Evolutionary conservation across 2,329 filamentous ascomycete species (phyloP), one percentile per base, ranked within the genome.

Genomic region (Scedosporium apiospermum): DNA sequence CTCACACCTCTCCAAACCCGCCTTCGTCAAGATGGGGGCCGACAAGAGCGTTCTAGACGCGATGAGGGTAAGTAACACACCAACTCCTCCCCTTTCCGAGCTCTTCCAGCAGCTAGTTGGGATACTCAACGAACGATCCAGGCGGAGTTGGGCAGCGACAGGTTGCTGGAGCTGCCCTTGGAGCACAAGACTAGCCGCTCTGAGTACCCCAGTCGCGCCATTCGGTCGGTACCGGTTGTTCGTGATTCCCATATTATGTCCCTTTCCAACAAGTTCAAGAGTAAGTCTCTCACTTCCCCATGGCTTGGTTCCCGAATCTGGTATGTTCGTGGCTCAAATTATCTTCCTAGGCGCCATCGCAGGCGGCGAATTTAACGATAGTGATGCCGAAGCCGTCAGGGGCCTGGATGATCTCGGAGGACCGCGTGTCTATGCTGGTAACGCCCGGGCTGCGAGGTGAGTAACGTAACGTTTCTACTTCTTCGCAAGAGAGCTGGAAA

Each of bases 21-120:
- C 23, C 16, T 23, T 27, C 21, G 23, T 26, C 18, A 55, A 10
- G 72, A 77, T 9, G 78, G 78, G 86, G 18, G 82, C 82, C 71
- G 87, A 89, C 72, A 85, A 84, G 57, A 18, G 46, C 9, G 76
- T 77, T n/a, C 72, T 62, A 10, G 61, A 53, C 16, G 61, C 61
- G 44, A 62, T 62, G 61, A 42, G 26, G 38, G 61, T 62, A 62
- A 62, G 61, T 55, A 46, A 23, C 6, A 23, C 21, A 23, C 18
- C 49, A 14, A 38, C 34, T 12, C 34, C 34, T 14, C 10, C 34
- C 30, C 34, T 38, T 38, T 9, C 6, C 10, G 34, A 38, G 34
- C 10, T 38, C 30, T 38, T 12, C 34, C 10, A 4, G 34, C 4
- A 9, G 44, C 21, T 49, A n/a, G n/a, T 21, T 18, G 16, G 21